Percentiles rank a stretch among this genome's conserved stretches.
These are phyloP conservation scores for Inonotus hispidus DNA, from an alignment of 1,284 basidiomycete species.

Conservation along the genomic window DNA sequence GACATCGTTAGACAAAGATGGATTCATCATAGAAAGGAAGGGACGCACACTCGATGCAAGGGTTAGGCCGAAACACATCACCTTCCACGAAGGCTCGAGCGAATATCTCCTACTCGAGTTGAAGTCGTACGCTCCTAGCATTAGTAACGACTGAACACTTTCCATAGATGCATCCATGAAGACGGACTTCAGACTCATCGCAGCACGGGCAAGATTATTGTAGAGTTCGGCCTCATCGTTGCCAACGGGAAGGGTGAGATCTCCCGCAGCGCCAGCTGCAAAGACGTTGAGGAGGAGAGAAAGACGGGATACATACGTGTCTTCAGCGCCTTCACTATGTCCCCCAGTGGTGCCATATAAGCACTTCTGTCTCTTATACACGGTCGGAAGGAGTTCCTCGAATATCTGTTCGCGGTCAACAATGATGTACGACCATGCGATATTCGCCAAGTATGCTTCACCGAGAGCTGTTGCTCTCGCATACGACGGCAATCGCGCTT, in stretches of 20 bases:
- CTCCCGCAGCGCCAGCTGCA: conserved; percentile 21
- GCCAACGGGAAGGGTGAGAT: conserved; percentile 22
- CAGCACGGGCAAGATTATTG: conserved; percentile 24
- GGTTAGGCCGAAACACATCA: conserved; percentile 17
- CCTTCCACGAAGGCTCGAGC: conserved; percentile 21
- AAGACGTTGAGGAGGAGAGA: conserved; percentile 22
- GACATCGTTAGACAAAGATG: neutral
- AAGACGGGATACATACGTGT: conserved; percentile 7
- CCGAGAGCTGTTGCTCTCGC: conserved; percentile 14
- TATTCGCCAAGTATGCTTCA: conserved; percentile 15
- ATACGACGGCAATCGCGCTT: conserved; percentile 11
- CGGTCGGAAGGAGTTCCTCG: conserved; percentile 12
- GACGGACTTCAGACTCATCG: conserved; percentile 20
- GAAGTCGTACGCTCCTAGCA: conserved; percentile 22
- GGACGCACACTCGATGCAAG: conserved; percentile 20
- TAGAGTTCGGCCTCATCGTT: conserved; percentile 25
- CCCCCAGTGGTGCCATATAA: neutral
- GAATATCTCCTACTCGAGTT: conserved; percentile 20
- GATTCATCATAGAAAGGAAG: neutral
- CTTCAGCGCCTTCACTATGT: no score
- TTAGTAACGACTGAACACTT: conserved; percentile 11
- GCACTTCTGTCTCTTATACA: conserved; percentile 1
- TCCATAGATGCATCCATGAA: conserved; percentile 20
- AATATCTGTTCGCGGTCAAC: conserved; percentile 17
- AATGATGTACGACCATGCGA: conserved; percentile 8